Evolutionary conservation across 768 basidiomycete species (phyloP).

Genomic region (Collybia mongolica): DNA sequence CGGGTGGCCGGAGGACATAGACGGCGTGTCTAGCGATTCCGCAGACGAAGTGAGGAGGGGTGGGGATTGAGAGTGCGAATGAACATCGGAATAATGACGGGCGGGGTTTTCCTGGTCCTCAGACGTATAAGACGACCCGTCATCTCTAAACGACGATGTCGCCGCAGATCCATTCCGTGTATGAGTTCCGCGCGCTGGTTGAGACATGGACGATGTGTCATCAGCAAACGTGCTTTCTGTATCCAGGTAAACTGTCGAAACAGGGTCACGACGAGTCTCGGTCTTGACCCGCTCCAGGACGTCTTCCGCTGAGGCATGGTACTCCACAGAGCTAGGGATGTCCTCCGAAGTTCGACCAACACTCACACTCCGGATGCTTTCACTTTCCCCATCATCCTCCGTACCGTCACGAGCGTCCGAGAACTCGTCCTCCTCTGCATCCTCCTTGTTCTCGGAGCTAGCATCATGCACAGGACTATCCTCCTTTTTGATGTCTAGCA

Average conservation of each 20-base stretch:
- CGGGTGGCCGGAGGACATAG: conserved; percentile 49
- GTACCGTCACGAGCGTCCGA: conserved; percentile 25
- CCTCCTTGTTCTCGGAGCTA: conserved; percentile 16
- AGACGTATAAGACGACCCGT: conserved; percentile 26
- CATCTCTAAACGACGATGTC: conserved; percentile 16
- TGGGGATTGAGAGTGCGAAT: conserved; percentile 28
- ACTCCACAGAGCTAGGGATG: conserved; percentile 28
- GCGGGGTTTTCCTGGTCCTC: conserved; percentile 19
- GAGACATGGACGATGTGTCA: conserved; percentile 9
- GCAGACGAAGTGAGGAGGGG: conserved; percentile 57
- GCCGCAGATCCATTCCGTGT: conserved; percentile 11
- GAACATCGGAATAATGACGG: conserved; percentile 11
- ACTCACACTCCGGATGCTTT: conserved; percentile 23
- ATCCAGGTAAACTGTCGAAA: conserved; percentile 39
- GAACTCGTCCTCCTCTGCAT: conserved; percentile 20
- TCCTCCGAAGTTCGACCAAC: conserved; percentile 26
- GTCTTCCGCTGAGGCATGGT: conserved; percentile 35
- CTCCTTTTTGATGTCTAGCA: conserved; percentile 30
- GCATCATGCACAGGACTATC: conserved; percentile 27
- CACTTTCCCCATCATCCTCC: conserved; percentile 18
- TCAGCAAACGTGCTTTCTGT: conserved; percentile 15
- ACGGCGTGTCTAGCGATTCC: conserved; percentile 58
- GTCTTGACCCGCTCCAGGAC: conserved; percentile 12
- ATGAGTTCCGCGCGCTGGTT: not conserved
- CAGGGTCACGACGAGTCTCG: conserved; percentile 17